Conservation (phyloP, 768 basidiomycete species). For the Tricholoma hemisulphureum region DNA sequence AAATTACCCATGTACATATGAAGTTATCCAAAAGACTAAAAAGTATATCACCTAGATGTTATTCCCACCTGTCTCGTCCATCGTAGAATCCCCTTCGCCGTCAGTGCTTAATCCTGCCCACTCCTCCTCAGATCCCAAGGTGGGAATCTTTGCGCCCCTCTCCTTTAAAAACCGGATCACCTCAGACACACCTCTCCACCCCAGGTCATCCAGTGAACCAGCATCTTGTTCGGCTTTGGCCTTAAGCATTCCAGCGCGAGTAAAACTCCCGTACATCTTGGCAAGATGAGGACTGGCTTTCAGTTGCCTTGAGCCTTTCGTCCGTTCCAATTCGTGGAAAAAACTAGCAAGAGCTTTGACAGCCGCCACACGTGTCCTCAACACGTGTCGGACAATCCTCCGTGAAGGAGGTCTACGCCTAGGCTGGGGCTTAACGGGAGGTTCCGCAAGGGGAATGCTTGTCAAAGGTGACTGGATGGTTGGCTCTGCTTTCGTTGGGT, state of each 20-base stretch:
- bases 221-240: slow-evolving; percentile 25
- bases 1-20: no score
- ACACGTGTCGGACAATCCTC: slow-evolving; percentile 83
- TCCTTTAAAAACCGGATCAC: slow-evolving; percentile 67
- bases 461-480: slow-evolving; percentile 6
- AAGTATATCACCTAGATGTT: no score
- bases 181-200: slow-evolving; percentile 68
- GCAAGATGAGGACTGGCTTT: slow-evolving; percentile 48
- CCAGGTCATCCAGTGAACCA: slow-evolving; percentile 30
- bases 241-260: slow-evolving; percentile 32
- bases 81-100: slow-evolving; percentile 50
- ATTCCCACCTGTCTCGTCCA: slow-evolving; percentile 32
- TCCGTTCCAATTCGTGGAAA: slow-evolving; percentile 59
- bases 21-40: no score
- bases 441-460: slow-evolving; percentile 32
- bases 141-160: slow-evolving; percentile 70
- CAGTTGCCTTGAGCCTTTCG: slow-evolving; percentile 37
- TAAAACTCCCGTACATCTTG: slow-evolving; percentile 46
- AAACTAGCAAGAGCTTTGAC: slow-evolving; percentile 71
- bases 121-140: slow-evolving; percentile 50
- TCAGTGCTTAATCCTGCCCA: slow-evolving; percentile 75
- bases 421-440: slow-evolving; percentile 37
- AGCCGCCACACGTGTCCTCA: slow-evolving; percentile 83
- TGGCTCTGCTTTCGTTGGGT: slow-evolving; percentile 17
- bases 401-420: slow-evolving; percentile 67